Base-by-base conservation (phyloP, 495 filamentous ascomycete genomes). In the Penicillium pancosmium region DNA sequence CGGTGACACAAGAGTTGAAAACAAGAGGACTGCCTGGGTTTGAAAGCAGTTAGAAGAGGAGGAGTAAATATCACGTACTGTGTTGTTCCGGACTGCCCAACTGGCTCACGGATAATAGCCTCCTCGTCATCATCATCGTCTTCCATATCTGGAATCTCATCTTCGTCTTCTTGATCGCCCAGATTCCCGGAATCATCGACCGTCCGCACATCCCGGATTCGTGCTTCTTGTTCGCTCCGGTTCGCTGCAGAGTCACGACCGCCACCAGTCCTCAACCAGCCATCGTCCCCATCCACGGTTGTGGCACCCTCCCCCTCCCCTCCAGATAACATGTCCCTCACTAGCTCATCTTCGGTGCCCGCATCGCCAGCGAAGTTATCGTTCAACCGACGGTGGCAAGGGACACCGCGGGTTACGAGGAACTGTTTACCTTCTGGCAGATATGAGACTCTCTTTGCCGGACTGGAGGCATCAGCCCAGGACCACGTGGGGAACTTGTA, bases 401-500 rank as follows among this genome's bases (percentile, higher is more conserved):
- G 94, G 50, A 98, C 94, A 36, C 93, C 90, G 43, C 93, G 88
- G 7, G 95, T 97, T 2, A 98, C 91, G 12, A 99, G 82, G 65
- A 90, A 99, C 82, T 99, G 94, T 74, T 99, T 99, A 1, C 88
- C 91, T 0, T 86, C 77, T 4, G 94, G 94, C 1, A 99, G 87
- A 66, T 96, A 89, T 51, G 80, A 73, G 16, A 90, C 90, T 49
- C 93, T 90, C 66, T 91, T 90, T 33, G 84, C 79, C 3, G 87
- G 82, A 18, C 84, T 83, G 10, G 92, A 91, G 49, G 93, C 93
- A 64, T 93, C 91, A 56, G 86, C 84, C 94, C 94, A 99, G n/a
- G 91, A 88, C 94, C 94, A 99, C 47, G 93, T 94, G 6, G 94
- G 94, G 75, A 99, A 99, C 79, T 97, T 98, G 86, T 93, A 96